Percentiles rank a stretch among this genome's conserved stretches.
These are phyloP conservation scores for Wallacemonas sp. DNA, from an alignment of 208 protist species.

Conservation along the genomic window DNA sequence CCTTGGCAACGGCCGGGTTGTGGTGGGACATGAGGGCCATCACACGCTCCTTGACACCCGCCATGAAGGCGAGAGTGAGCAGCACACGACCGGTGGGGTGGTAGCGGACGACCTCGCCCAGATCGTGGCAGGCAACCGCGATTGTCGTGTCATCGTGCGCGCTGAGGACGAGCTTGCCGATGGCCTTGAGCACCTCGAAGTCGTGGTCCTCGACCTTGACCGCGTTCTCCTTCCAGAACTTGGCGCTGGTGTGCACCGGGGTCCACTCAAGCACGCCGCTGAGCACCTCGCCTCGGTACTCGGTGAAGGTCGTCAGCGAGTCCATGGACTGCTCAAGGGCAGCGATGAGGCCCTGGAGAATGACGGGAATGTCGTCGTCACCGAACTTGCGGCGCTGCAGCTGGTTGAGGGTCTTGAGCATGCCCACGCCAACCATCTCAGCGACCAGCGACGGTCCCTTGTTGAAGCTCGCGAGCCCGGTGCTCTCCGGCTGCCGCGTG, in stretches of 20 bases:
- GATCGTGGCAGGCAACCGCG: slow-evolving; percentile 90
- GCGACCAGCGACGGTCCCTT: slow-evolving; percentile 75
- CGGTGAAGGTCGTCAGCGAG: slow-evolving; percentile 88
- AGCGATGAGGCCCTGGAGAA: slow-evolving; percentile 63
- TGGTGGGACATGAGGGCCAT: slow-evolving; percentile 85
- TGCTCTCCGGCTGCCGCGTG: not conserved
- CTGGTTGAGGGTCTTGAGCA: slow-evolving; percentile 87
- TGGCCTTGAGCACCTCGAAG: slow-evolving; percentile 89
- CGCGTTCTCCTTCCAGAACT: slow-evolving; percentile 94
- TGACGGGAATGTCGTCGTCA: slow-evolving; percentile 85
- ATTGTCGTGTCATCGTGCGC: slow-evolving; percentile 63
- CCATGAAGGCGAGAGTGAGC: slow-evolving; percentile 62
- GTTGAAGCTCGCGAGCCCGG: slow-evolving; percentile 18
- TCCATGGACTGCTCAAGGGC: slow-evolving; percentile 89
- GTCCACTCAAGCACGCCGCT: slow-evolving; percentile 90
- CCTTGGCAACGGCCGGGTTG: slow-evolving; percentile 79
- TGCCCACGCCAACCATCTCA: slow-evolving; percentile 91
- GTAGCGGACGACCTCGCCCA: slow-evolving; percentile 92
- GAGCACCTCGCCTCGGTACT: slow-evolving; percentile 92
- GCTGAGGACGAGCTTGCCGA: slow-evolving; percentile 80
- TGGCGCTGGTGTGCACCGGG: slow-evolving; percentile 90
- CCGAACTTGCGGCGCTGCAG: slow-evolving; percentile 86
- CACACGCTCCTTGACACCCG: slow-evolving; percentile 85
- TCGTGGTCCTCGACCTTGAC: slow-evolving; percentile 88
- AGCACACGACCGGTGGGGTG: slow-evolving; percentile 87